Conservation (phyloP, 31 red algal genomes). For the Porphyra umbilicalis region DNA sequence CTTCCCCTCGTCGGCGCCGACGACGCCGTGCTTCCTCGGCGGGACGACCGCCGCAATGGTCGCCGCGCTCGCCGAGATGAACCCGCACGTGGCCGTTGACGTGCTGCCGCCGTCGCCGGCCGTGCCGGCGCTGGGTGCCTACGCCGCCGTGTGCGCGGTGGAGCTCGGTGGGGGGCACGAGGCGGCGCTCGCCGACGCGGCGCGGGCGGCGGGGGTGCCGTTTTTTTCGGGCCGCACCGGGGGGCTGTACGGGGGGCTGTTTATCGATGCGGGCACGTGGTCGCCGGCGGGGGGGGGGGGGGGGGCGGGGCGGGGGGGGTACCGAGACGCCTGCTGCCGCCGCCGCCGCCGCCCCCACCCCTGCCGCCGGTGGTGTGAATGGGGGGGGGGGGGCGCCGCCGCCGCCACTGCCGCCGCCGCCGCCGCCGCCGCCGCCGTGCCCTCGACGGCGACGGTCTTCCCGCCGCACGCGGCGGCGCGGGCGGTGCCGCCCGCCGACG, state of each 20-base stretch:
- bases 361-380: too few species aligned
- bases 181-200: conserved; percentile 8
- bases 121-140: conserved; percentile 3
- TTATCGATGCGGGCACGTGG: conserved; percentile 38
- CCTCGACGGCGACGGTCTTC: background rate
- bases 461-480: background rate
- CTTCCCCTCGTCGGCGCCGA: background rate
- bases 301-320: too few species aligned
- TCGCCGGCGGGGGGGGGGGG: background rate
- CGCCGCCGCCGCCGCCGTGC: background rate
- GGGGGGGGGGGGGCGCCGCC: too few species aligned
- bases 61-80: conserved; percentile 33
- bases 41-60: conserved; percentile 6
- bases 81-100: conserved; percentile 52
- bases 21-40: conserved; percentile 35
- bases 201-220: conserved; percentile 18
- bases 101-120: conserved; percentile 14
- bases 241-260: conserved; percentile 45
- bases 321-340: too few species aligned
- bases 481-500: background rate
- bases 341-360: too few species aligned
- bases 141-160: conserved; percentile 35
- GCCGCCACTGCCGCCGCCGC: background rate
- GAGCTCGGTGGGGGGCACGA: conserved; percentile 18
- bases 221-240: conserved; percentile 29